phyloP scores from a whole-genome alignment of 225 moss, liverwort and hornwort species.

The Lunularia cruciata region DNA sequence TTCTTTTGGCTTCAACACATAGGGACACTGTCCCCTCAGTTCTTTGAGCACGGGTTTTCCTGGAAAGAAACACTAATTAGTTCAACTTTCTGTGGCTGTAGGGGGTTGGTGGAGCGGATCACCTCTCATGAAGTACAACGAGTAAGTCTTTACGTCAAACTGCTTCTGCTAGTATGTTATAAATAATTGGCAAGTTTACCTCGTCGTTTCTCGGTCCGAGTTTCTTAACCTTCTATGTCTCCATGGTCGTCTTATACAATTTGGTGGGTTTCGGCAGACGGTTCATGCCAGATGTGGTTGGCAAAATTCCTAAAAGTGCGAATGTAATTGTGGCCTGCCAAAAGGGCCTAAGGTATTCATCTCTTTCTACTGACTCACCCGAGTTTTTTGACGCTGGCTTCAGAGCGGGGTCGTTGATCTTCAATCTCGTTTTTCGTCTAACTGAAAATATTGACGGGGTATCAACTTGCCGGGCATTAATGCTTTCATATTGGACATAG shows the following conservation, averaged over 20 bases:
- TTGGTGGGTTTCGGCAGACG: conserved; percentile 48
- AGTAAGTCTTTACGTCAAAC: too few relatives aligned
- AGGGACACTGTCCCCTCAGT: too few relatives aligned
- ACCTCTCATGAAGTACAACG: conserved; percentile 90
- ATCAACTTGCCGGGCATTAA: too few relatives aligned
- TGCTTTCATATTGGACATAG: too few relatives aligned
- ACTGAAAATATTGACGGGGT: too few relatives aligned
- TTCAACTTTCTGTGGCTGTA: conserved; percentile 20
- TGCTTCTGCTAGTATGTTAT: neutral
- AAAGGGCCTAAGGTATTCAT: conserved; percentile 67
- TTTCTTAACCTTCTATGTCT: neutral
- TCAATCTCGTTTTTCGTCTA: too few relatives aligned
- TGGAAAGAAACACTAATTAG: neutral
- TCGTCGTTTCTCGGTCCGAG: neutral
- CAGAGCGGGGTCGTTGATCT: too few relatives aligned
- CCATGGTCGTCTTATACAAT: neutral
- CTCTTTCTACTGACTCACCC: neutral
- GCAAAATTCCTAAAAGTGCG: conserved; percentile 87
- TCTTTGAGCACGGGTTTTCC: too few relatives aligned
- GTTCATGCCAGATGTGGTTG: conserved; percentile 95
- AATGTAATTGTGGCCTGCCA: conserved; percentile 89
- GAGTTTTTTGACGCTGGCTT: too few relatives aligned
- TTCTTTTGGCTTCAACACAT: too few relatives aligned
- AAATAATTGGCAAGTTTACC: neutral
- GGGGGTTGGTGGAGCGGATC: conserved; percentile 98